phyloP scores from a whole-genome alignment of 2,329 filamentous ascomycete genomes.

The Diaporthe vexans region DNA sequence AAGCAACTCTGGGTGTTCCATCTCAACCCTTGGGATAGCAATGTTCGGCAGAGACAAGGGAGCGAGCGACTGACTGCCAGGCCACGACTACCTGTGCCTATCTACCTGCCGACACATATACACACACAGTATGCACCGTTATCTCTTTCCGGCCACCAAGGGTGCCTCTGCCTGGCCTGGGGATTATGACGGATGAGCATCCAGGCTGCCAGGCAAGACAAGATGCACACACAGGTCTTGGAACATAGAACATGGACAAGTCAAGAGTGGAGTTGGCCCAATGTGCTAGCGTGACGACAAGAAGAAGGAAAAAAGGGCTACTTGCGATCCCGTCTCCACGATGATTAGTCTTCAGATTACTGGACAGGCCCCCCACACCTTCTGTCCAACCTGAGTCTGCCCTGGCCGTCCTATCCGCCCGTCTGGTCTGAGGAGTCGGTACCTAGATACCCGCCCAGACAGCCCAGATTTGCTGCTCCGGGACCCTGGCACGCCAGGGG shows the following conservation, averaged over 20 bases:
- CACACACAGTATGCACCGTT: neutral
- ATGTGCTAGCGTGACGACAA: neutral
- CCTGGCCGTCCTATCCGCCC: neutral
- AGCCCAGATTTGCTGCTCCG: neutral
- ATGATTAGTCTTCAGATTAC: constrained; percentile 16
- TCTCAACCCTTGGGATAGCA: neutral
- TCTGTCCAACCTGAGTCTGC: neutral
- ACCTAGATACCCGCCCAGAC: constrained; percentile 13
- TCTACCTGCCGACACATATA: no score
- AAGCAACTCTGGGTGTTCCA: constrained; percentile 14
- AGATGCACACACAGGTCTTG: constrained; percentile 28
- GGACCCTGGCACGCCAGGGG: constrained; percentile 14
- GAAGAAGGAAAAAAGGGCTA: neutral
- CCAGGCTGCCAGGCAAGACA: constrained; percentile 1
- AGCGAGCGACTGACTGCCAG: neutral
- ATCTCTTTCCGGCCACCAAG: neutral
- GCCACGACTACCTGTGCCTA: neutral
- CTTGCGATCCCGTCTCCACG: constrained; percentile 24
- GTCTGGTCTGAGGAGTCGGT: neutral
- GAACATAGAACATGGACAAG: constrained; percentile 2
- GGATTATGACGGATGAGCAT: constrained; percentile 4
- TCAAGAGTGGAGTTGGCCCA: constrained; percentile 28
- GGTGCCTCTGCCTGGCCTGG: neutral
- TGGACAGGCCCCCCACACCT: constrained; percentile 21
- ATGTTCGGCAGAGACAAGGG: neutral